These are phyloP conservation scores for Nephelium lappaceum DNA, from an alignment of 345 rosid genomes.

Conservation along the genomic window DNA sequence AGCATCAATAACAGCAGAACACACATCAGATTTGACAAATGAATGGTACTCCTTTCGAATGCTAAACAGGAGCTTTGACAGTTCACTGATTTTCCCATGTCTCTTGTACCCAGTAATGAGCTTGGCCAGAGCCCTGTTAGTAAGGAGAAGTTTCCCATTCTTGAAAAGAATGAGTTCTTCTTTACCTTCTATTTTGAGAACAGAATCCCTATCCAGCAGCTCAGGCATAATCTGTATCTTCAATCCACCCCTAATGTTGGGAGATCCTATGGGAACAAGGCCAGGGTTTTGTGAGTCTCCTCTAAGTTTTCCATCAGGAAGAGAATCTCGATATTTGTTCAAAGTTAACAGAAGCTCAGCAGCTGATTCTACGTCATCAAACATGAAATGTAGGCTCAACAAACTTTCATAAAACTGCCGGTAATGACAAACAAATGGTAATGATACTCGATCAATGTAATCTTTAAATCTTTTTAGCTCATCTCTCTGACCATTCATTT, in stretches of 20 bases:
- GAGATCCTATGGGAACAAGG: constrained; percentile 75
- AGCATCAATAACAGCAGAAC: constrained; percentile 58
- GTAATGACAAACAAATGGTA: constrained; percentile 52
- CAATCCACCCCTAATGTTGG: constrained; percentile 59
- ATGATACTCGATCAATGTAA: constrained; percentile 46
- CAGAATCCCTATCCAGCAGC: constrained; percentile 54
- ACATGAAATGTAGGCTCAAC: constrained; percentile 71
- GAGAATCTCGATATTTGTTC: constrained; percentile 32
- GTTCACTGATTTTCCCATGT: constrained; percentile 46
- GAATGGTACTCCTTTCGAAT: constrained; percentile 31
- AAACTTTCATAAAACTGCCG: constrained; percentile 60
- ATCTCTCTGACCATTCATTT: constrained; percentile 74
- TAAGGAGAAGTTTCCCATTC: constrained; percentile 53
- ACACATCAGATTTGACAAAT: constrained; percentile 33
- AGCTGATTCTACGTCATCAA: constrained; percentile 73
- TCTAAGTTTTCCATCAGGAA: constrained; percentile 25
- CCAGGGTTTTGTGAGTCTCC: constrained; percentile 35
- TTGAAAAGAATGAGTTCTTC: constrained; percentile 43
- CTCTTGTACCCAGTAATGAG: constrained; percentile 61
- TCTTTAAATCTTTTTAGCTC: constrained; percentile 77
- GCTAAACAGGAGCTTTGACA: constrained; percentile 57
- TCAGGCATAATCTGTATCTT: constrained; percentile 60
- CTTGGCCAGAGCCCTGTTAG: constrained; percentile 64
- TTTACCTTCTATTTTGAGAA: constrained; percentile 37
- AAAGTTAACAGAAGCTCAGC: constrained; percentile 57